Percentiles rank a stretch among this genome's conserved stretches.
Evolutionary conservation across 2,329 filamentous ascomycete genomes (phyloP).

Genomic region (Catunica adiposa): DNA sequence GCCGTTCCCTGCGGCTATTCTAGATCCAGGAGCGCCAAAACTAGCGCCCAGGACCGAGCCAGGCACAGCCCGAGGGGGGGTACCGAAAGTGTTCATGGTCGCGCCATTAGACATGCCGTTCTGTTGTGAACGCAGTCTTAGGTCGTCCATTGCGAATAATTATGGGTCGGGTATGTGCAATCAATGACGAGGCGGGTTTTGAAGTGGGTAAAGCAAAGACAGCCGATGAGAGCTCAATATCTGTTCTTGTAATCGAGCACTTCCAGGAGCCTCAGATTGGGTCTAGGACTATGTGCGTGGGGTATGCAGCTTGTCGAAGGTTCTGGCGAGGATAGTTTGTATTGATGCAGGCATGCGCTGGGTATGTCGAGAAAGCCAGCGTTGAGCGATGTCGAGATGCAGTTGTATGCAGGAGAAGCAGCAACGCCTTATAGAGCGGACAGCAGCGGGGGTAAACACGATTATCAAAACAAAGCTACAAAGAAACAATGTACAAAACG

Average conservation of each 20-base stretch:
- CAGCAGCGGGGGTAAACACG: not conserved
- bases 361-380: not conserved
- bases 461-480: constrained; percentile 10
- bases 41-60: not conserved
- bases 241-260: not conserved
- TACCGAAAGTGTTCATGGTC: constrained; percentile 6
- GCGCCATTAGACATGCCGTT: not conserved
- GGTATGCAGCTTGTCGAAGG: not conserved
- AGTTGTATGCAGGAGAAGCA: not conserved
- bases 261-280: not conserved
- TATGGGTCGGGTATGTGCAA: not conserved
- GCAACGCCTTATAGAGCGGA: not conserved
- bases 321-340: not conserved
- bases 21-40: not conserved
- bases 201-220: not conserved
- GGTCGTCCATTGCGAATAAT: constrained; percentile 3
- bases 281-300: not conserved
- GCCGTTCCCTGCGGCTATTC: not conserved
- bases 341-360: not conserved
- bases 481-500: not conserved
- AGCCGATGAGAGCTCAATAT: not conserved
- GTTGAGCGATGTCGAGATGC: not conserved
- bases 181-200: not conserved
- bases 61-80: constrained; percentile 1
- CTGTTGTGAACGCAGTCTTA: constrained; percentile 1